Base-by-base conservation (phyloP, 352 stramenopile species). In the Phytophthora pisi region DNA sequence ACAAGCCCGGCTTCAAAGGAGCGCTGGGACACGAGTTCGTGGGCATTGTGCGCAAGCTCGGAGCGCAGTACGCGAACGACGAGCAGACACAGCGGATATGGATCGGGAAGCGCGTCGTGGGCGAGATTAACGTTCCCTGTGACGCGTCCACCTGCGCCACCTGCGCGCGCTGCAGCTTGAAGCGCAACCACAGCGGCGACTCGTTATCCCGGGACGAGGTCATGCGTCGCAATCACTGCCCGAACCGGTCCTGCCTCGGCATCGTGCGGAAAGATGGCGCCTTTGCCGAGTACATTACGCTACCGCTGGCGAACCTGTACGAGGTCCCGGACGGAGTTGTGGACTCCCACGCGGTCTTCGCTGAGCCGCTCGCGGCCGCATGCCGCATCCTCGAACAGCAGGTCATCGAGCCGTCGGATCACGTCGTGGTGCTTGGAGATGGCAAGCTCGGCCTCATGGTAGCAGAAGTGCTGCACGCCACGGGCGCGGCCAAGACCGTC, bases 41-140 rank as follows among this genome's bases (percentile, higher is more conserved):
- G 24, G 92, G 90, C 7, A 79, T 92, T 46, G 89, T 98, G 2
- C 75, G 86, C 20, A 57, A 86, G 47, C 60, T 97, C 20, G 78
- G 82, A 36, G 55, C 51, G 11, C 54, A 78, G 42, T 70, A 51
- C 23, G 26, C 30, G 6, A 68, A 78, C 11, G 70, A 76, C 15
- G 51, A 64, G 26, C 30, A 65, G 23, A 62, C 50, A 11, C 61
- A 65, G 16, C 51, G 16, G 20, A 57, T 57, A 20, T 87, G 82
- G 86, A 56, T 96, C 0, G 84, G 85, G 16, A 82, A 93, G 65
- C 89, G 93, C 30, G 91, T 97, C 24, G 93, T 96, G 26, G 93
- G 87, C 16, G 93, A 98, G 72, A 97, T 98, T 51, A 98, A 98
- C 68, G 71, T 97, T 51, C 83, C 87, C 23, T 97, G 91, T 61